phyloP scores from a whole-genome alignment of 2,329 filamentous ascomycete genomes.

The Hypoxylon sp. region DNA sequence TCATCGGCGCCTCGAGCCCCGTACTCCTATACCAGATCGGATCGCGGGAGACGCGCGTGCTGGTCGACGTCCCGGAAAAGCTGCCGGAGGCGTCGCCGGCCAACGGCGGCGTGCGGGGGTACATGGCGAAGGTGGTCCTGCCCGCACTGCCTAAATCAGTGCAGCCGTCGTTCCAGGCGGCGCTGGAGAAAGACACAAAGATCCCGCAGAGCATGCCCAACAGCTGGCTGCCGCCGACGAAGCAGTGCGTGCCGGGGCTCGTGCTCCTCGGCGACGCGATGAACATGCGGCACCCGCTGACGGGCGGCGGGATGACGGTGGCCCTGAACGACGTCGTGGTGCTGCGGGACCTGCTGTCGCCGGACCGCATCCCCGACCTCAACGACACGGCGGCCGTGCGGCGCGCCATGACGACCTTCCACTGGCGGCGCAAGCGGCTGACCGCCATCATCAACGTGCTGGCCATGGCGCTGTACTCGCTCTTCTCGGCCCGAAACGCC shows the following conservation, averaged over 20 bases:
- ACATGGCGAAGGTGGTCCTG: conserved; percentile 81
- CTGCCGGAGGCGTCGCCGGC: conserved; percentile 76
- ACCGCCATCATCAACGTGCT: conserved; percentile 95
- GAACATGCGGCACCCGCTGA: conserved; percentile 99
- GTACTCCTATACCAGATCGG: conserved; percentile 97
- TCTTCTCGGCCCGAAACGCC: conserved; percentile 86
- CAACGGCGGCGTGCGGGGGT: conserved; percentile 83
- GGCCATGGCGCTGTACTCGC: conserved; percentile 89
- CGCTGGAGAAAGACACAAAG: conserved; percentile 75
- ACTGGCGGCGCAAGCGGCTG: conserved; percentile 85
- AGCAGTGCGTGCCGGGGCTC: conserved; percentile 74
- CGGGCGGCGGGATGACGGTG: conserved; percentile 97
- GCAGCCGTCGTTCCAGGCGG: conserved; percentile 76
- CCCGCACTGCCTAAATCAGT: conserved; percentile 78
- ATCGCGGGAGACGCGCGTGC: conserved; percentile 87
- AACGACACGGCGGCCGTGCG: conserved; percentile 72
- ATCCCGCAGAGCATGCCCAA: conserved; percentile 92
- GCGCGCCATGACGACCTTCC: conserved; percentile 76
- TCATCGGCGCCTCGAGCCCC: conserved; percentile 79
- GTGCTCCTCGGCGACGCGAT: conserved; percentile 91
- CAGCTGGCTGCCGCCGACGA: conserved; percentile 83
- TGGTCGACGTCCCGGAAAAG: conserved; percentile 86
- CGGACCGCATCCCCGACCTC: conserved; percentile 72
- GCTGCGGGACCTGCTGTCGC: conserved; percentile 76
- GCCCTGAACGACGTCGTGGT: conserved; percentile 91